These are phyloP conservation scores for Penicillium sp. DNA, from an alignment of 2,329 filamentous ascomycete genomes.

Conservation along the genomic window DNA sequence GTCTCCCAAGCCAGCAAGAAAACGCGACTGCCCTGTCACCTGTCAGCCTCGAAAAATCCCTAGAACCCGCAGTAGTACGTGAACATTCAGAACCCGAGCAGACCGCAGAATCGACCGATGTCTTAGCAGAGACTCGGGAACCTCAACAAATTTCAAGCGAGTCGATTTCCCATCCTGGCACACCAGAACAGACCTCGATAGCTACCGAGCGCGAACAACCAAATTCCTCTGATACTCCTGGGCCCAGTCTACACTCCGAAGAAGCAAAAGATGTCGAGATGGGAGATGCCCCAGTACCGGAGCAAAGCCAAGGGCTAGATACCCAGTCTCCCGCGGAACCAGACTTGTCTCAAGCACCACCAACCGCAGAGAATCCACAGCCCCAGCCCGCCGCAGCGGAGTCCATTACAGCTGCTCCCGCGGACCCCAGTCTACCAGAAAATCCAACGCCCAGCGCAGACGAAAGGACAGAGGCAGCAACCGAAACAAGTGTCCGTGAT, in stretches of 20 bases:
- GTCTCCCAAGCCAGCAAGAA: neutral
- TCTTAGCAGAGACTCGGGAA: neutral
- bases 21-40: neutral
- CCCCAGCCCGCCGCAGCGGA: neutral
- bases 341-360: neutral
- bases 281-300: constrained; percentile 1
- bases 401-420: neutral
- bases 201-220: neutral
- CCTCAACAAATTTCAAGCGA: neutral
- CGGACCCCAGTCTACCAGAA: neutral
- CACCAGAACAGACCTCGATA: neutral
- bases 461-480: neutral
- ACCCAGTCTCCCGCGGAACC: neutral
- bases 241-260: neutral
- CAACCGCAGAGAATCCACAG: neutral
- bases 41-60: neutral
- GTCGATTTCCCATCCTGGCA: neutral
- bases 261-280: constrained; percentile 15
- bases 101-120: neutral
- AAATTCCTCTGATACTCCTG: neutral
- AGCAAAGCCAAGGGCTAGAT: neutral
- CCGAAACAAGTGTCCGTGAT: neutral
- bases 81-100: neutral
- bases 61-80: constrained; percentile 4
- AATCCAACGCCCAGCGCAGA: neutral